These are phyloP conservation scores for Arabis alpina DNA, from an alignment of 345 rosid genomes.

Conservation along the genomic window DNA sequence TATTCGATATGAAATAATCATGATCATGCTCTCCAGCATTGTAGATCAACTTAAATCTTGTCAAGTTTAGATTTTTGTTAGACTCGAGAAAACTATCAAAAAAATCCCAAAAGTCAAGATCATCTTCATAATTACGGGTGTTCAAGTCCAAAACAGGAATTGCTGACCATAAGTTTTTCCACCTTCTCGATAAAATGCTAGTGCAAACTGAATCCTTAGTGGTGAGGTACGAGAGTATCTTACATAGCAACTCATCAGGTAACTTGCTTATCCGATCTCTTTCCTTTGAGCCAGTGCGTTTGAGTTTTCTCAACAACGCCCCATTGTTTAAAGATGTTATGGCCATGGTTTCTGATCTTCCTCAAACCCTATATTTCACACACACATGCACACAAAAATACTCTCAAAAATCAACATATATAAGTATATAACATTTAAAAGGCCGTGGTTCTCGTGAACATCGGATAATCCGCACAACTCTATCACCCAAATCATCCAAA, in stretches of 20 bases:
- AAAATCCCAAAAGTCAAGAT: background rate
- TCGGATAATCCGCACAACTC: too few species aligned
- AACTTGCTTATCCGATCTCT: conserved; percentile 10
- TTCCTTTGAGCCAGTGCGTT: background rate
- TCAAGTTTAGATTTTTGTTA: background rate
- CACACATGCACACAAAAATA: too few species aligned
- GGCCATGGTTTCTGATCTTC: too few species aligned
- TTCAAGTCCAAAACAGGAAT: conserved; percentile 15
- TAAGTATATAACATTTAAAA: too few species aligned
- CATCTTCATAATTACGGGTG: background rate
- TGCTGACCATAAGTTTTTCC: conserved; percentile 11
- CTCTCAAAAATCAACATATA: too few species aligned
- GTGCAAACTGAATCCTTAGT: conserved; percentile 9
- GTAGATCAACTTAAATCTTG: background rate
- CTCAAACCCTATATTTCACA: too few species aligned
- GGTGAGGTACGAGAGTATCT: conserved; percentile 7
- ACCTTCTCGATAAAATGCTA: background rate
- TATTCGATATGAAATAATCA: background rate
- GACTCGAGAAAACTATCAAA: background rate
- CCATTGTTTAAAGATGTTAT: too few species aligned
- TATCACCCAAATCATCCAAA: too few species aligned
- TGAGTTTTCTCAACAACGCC: too few species aligned
- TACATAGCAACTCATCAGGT: background rate
- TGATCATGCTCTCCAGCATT: background rate
- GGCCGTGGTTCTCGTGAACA: too few species aligned